Evolutionary conservation across 2,329 filamentous ascomycete species (phyloP).

Genomic region (Sarocladium brachiariae): DNA sequence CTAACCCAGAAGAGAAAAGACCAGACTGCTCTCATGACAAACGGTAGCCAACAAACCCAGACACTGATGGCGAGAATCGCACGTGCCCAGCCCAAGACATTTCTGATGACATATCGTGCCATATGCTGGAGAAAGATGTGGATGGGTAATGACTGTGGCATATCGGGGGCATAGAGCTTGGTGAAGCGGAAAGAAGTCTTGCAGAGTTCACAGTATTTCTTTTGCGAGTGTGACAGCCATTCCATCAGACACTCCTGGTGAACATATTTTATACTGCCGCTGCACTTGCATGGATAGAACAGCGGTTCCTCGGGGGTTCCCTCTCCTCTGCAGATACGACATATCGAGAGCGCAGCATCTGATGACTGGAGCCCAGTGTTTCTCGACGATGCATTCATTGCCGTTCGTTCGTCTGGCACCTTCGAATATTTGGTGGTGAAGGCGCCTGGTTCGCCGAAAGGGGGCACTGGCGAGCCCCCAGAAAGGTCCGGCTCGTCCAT

Average conservation of each 20-base stretch:
- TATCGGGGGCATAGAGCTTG: constrained; percentile 90
- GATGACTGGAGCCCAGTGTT: background rate
- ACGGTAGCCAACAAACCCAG: constrained; percentile 85
- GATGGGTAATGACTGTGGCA: constrained; percentile 78
- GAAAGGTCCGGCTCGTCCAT: background rate
- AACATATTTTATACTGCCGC: constrained; percentile 96
- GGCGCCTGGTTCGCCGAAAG: background rate
- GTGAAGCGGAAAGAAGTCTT: constrained; percentile 98
- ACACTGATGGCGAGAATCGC: constrained; percentile 73
- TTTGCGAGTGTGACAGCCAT: constrained; percentile 97
- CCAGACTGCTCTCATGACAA: constrained; percentile 88
- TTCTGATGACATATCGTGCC: constrained; percentile 62
- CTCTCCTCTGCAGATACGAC: constrained; percentile 92
- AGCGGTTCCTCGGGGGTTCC: constrained; percentile 75
- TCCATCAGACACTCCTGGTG: constrained; percentile 98
- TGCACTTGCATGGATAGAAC: constrained; percentile 98
- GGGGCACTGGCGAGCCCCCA: background rate
- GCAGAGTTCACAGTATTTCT: constrained; percentile 99
- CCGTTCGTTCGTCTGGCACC: background rate
- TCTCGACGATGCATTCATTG: background rate
- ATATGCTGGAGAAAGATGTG: constrained; percentile 77
- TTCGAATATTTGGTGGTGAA: background rate
- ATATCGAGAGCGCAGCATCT: constrained; percentile 36
- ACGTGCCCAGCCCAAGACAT: constrained; percentile 70
- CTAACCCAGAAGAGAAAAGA: constrained; percentile 91